Evolutionary conservation across 768 basidiomycete species (phyloP).

Genomic region (Pisolithus albus): DNA sequence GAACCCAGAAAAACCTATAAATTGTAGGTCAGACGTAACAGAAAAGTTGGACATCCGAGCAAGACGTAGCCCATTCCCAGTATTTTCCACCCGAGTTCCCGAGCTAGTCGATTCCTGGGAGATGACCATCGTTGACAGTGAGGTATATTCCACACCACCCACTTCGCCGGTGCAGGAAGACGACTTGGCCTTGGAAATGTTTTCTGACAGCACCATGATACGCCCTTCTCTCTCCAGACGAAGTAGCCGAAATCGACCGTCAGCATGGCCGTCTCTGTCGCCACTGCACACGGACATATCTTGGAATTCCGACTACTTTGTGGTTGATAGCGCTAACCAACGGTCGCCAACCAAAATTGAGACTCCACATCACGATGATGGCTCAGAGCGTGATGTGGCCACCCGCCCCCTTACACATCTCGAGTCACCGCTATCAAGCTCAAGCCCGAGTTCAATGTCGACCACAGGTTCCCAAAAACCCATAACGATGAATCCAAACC

Average conservation of each 20-base stretch:
- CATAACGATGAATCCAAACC: slow-evolving; percentile 20
- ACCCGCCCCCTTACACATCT: slow-evolving; percentile 14
- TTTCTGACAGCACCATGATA: slow-evolving; percentile 17
- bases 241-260: slow-evolving; percentile 25
- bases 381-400: slow-evolving; percentile 1
- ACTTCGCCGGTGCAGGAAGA: slow-evolving; percentile 29
- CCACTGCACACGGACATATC: slow-evolving; percentile 28
- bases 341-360: slow-evolving; percentile 17
- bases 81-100: slow-evolving; percentile 5
- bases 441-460: slow-evolving; percentile 23
- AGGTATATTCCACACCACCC: slow-evolving; percentile 41
- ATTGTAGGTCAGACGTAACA: background rate
- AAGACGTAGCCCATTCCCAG: slow-evolving; percentile 6
- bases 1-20: background rate
- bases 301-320: slow-evolving; percentile 31
- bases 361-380: slow-evolving; percentile 8
- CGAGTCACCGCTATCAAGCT: slow-evolving; percentile 8
- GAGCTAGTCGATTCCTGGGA: slow-evolving; percentile 10
- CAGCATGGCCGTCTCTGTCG: slow-evolving; percentile 17
- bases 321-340: slow-evolving; percentile 32
- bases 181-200: slow-evolving; percentile 4
- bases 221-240: slow-evolving; percentile 35
- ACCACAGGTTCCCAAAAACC: slow-evolving; percentile 20
- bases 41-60: background rate
- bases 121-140: slow-evolving; percentile 31